phyloP scores from a whole-genome alignment of 352 stramenopile species.

The Phytophthora citricola region DNA sequence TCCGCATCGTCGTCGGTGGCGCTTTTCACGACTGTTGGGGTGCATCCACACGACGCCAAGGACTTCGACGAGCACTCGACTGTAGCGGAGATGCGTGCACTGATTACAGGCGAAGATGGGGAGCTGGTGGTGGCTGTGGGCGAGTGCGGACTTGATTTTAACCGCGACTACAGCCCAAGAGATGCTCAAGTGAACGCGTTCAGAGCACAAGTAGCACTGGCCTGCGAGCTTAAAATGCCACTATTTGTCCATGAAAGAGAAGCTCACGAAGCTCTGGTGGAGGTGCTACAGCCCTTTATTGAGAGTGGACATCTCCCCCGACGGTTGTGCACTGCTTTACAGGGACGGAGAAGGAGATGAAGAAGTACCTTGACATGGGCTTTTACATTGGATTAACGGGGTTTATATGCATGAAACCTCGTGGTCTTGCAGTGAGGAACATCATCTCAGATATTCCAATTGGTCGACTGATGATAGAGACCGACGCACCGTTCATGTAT shows the following conservation, averaged over 20 bases:
- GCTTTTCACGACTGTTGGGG: constrained; percentile 91
- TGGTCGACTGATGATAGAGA: constrained; percentile 78
- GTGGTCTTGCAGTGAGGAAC: constrained; percentile 49
- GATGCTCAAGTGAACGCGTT: constrained; percentile 92
- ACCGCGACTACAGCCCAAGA: constrained; percentile 93
- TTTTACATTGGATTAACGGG: constrained; percentile 84
- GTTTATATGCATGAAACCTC: constrained; percentile 70
- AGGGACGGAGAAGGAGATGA: constrained; percentile 54
- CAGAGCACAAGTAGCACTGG: constrained; percentile 88
- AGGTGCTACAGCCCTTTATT: constrained; percentile 60
- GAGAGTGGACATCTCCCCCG: constrained; percentile 41
- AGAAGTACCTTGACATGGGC: constrained; percentile 61
- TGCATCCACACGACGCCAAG: constrained; percentile 94
- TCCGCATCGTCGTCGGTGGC: constrained; percentile 31
- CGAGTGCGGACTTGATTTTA: constrained; percentile 97
- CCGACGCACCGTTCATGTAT: constrained; percentile 83
- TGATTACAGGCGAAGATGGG: constrained; percentile 48
- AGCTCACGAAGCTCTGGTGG: constrained; percentile 59
- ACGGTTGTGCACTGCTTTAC: constrained; percentile 85
- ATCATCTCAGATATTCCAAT: constrained; percentile 54
- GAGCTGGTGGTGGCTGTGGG: constrained; percentile 91
- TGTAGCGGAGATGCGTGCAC: constrained; percentile 46
- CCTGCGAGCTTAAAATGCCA: constrained; percentile 82
- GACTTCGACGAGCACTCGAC: constrained; percentile 65
- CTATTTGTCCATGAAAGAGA: constrained; percentile 94